Evolutionary conservation across 2,329 filamentous ascomycete genomes (phyloP).

Genomic region (Penicillium psychrosexuale): DNA sequence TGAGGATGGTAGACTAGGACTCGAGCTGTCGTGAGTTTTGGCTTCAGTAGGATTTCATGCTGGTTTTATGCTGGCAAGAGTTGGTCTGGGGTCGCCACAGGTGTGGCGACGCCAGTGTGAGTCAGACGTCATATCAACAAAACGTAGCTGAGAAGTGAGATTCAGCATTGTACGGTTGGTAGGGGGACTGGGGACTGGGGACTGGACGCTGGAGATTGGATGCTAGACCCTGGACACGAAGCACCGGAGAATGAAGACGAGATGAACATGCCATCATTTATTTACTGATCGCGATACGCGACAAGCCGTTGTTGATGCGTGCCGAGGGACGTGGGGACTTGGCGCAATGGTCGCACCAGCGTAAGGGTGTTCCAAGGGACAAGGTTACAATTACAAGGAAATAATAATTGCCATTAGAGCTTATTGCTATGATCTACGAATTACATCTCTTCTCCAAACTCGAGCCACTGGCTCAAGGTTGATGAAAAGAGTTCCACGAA

Average conservation of each 20-base stretch:
- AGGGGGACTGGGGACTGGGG: not conserved
- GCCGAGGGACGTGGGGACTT: too few species aligned
- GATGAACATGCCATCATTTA: too few species aligned
- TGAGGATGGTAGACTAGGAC: not conserved
- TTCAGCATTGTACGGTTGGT: not conserved
- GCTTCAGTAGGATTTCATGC: not conserved
- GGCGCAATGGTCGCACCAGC: too few species aligned
- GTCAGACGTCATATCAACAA: constrained; percentile 5
- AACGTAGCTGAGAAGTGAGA: not conserved
- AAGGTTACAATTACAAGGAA: too few species aligned
- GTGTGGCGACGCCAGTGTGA: constrained; percentile 1
- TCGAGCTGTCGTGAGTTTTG: not conserved
- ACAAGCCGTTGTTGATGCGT: not conserved
- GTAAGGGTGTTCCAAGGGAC: too few species aligned
- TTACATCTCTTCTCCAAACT: constrained; percentile 33
- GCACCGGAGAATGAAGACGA: not conserved
- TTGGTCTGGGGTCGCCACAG: constrained; percentile 2
- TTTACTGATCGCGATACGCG: not conserved
- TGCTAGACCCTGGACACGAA: too few species aligned
- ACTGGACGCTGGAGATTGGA: too few species aligned
- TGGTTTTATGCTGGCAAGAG: not conserved
- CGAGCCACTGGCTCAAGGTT: constrained; percentile 29
- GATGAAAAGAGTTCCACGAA: constrained; percentile 33
- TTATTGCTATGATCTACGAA: not conserved
- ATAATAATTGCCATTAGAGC: too few species aligned